These are phyloP conservation scores for Lojkania enalia DNA, from an alignment of 2,329 filamentous ascomycete genomes.

Conservation along the genomic window DNA sequence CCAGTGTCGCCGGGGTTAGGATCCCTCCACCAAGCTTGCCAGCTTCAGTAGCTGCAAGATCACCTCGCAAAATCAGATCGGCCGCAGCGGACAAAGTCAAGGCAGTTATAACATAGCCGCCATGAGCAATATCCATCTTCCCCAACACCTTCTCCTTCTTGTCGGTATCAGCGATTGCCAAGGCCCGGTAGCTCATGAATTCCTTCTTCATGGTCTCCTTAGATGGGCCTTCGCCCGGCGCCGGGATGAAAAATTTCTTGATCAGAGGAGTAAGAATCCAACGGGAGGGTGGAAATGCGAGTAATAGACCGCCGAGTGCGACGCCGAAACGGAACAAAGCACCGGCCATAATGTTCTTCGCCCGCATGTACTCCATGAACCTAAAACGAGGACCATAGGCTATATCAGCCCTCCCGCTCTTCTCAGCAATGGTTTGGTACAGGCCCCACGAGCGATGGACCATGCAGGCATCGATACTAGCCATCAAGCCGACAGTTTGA, in stretches of 20 bases:
- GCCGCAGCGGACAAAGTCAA: constrained; percentile 67
- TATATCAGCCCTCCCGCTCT: constrained; percentile 46
- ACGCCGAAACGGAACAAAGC: constrained; percentile 55
- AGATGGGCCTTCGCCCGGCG: constrained; percentile 39
- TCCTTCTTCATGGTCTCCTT: constrained; percentile 61
- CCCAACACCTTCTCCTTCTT: constrained; percentile 58
- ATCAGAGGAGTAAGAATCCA: constrained; percentile 40
- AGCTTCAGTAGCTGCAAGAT: constrained; percentile 50
- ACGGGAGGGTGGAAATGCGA: constrained; percentile 58
- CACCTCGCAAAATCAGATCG: constrained; percentile 65
- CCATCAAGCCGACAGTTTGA: constrained; percentile 58
- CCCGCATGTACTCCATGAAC: constrained; percentile 60
- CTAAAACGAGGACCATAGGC: constrained; percentile 61
- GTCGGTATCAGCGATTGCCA: constrained; percentile 60
- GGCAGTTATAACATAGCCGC: constrained; percentile 70
- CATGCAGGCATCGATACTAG: constrained; percentile 58
- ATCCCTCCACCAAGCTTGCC: constrained; percentile 65
- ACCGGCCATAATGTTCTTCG: constrained; percentile 54
- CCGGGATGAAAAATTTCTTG: constrained; percentile 33
- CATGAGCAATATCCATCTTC: constrained; percentile 61
- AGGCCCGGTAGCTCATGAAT: constrained; percentile 64
- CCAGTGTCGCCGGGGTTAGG: constrained; percentile 72
- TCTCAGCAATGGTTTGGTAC: constrained; percentile 39
- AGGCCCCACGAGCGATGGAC: constrained; percentile 64
- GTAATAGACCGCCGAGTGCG: constrained; percentile 47